Evolutionary conservation across 1,284 basidiomycete genomes (phyloP), one percentile per base, ranked within the genome.

Genomic region (Schizophyllum commune): DNA sequence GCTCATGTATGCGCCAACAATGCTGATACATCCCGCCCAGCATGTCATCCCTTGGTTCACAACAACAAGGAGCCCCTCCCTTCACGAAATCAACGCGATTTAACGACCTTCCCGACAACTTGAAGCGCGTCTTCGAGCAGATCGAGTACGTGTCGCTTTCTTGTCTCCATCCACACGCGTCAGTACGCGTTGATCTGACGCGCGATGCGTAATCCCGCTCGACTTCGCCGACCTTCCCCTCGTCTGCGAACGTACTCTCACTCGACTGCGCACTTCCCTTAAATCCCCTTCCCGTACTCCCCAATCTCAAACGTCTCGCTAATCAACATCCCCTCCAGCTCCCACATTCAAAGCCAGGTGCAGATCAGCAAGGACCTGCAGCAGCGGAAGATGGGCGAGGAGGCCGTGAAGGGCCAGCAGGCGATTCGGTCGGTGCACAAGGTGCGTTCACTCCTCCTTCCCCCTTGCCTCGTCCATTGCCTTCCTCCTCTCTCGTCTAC

Each of bases 81-180:
- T 87, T 91, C 67, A 83, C 81, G 17, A 90, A 85, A 70, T 82
- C 84, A 0, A 91, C 90, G 0, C 92, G 91, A 70, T 94, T 92
- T 72, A 92, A 94, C 58, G 91, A 94, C 68, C 72, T 93, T 17
- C 85, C 90, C 0, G 91, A 93, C 59, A 78, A 82, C 1, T 66
- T 85, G 51, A 88, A 85, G 71, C 84, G 74, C 64, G 76, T 74
- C 5, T 78, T 93, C 22, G 91, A 93, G 68, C 72, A 75, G 51
- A 81, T 93, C 58, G 91, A 94, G 91, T 93, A 66, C 58, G 81
- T 72, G 34, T n/a, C 9, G 15, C 17, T 5, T 58, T 55, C 56
- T 34, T 39, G 8, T 17, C 54, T 6, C 54, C 32, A 17, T 52
- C 8, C 13, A n/a, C n/a, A n/a, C n/a, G n/a, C n/a, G n/a, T 6